Base-by-base conservation (phyloP, 805 yeast species). In the Yamadazyma olivae region DNA sequence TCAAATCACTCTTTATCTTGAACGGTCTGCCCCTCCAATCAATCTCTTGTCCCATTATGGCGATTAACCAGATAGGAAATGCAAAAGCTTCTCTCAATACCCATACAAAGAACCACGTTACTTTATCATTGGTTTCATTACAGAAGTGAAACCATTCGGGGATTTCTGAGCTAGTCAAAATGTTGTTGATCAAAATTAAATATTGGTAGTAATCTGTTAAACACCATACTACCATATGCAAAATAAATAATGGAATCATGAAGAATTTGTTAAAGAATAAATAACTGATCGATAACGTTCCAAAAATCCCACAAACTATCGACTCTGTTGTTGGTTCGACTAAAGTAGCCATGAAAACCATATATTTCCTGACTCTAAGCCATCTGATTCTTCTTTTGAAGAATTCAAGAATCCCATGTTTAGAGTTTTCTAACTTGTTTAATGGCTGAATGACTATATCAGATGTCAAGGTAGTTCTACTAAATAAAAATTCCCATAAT, bases 251-350 rank as follows among this genome's bases (percentile, higher is more conserved):
- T 39, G 34, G 15, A 43, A 46, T 44, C 36, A 48, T 57, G 49
- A 73, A 74, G 31, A 35, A 35, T 10, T 40, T 30, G 26, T 56
- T 44, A 7, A 61, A 53, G 25, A 75, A 61, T 13, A 82, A 37
- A 2, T 67, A 63, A 6, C 81, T 70, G 1, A 79, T 46, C 3
- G 81, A 81, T 52, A 68, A 75, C 0, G 81, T 64, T 4, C 95
- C 95, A 53, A 76, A 74, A 0, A 71, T 15, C 0, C 91, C 93
- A 46, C 81, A 71, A 3, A 86, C 55, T 2, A 88, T 43, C 30
- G 83, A 74, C 55, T 88, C 96, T 0, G 96, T 88, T 5, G 90
- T 74, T 3, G 96, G 96, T 52, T 88, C 96, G 18, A 87, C 64
- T 33, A 88, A 54, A 0, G 96, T 88, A 1, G 96, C 96, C 10